phyloP scores from a whole-genome alignment of 208 protist genomes.

The Leishmania lainsoni region DNA sequence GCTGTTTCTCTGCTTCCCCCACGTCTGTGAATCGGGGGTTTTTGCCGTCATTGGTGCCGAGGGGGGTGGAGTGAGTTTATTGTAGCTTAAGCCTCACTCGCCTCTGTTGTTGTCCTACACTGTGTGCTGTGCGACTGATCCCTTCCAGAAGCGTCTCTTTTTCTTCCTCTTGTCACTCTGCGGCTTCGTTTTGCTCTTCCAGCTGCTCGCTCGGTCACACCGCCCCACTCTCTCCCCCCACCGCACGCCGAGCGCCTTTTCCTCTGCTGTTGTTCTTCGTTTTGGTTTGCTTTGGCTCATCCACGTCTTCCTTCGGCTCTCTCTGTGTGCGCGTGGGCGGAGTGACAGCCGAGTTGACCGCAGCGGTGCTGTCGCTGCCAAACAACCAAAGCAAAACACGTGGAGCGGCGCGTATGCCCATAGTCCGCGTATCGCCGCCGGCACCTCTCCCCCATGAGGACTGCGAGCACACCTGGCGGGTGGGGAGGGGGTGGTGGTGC shows the following conservation, averaged over 20 bases:
- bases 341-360: background rate
- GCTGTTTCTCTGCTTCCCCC: no score
- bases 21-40: no score
- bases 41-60: no score
- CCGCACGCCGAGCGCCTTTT: background rate
- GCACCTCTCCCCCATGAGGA: background rate
- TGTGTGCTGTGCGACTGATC: no score
- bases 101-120: no score
- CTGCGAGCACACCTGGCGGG: background rate
- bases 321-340: background rate
- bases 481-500: no score
- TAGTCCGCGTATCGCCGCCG: background rate
- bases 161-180: no score
- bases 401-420: background rate
- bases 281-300: background rate
- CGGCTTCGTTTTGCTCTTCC: no score
- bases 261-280: background rate
- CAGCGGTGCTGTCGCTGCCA: background rate
- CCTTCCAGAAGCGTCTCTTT: no score
- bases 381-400: no score
- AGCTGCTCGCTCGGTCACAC: background rate
- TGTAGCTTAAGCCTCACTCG: no score
- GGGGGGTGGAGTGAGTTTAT: no score
- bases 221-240: background rate
- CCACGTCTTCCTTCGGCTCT: background rate